A percentile compares a stretch with the other conserved stretches of the same genome.
Conservation (phyloP, 306 rosid species). For the Castanea sativa region DNA sequence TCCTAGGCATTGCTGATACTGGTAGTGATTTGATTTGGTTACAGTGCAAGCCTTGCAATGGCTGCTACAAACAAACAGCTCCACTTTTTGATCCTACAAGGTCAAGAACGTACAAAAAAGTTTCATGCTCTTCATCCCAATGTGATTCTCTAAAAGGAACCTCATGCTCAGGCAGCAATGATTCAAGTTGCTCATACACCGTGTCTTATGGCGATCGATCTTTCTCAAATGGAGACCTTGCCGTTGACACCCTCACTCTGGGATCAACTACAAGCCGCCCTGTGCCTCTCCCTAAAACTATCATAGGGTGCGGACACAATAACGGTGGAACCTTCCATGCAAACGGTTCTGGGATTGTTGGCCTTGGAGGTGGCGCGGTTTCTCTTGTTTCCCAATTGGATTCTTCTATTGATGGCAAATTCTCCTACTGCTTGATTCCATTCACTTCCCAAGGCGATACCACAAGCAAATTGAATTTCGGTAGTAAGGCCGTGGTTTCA, state of each 20-base stretch:
- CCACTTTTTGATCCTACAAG: slow-evolving; percentile 42
- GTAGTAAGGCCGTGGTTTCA: slow-evolving; percentile 21
- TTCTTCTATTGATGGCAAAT: slow-evolving; percentile 28
- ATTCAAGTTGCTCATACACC: slow-evolving; percentile 17
- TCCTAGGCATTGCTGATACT: slow-evolving; percentile 45
- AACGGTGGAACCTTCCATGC: slow-evolving; percentile 9
- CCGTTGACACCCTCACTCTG: slow-evolving; percentile 44
- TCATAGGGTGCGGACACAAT: slow-evolving; percentile 46
- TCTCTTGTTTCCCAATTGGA: slow-evolving; percentile 43
- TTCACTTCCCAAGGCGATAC: rapidly evolving
- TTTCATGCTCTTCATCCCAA: slow-evolving; percentile 7
- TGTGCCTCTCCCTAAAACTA: slow-evolving; percentile 15
- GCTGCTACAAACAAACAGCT: slow-evolving; percentile 35
- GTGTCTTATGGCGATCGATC: slow-evolving; percentile 30
- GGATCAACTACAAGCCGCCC: slow-evolving; percentile 11
- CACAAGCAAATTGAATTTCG: slow-evolving; percentile 28
- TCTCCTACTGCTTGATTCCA: slow-evolving; percentile 56
- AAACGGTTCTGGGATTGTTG: slow-evolving; percentile 44
- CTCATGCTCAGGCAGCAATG: background rate
- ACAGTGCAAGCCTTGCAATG: slow-evolving; percentile 48
- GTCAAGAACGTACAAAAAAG: slow-evolving; percentile 27
- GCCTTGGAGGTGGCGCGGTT: slow-evolving; percentile 37
- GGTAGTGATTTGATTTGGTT: slow-evolving; percentile 62
- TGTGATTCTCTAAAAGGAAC: background rate
- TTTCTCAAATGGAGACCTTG: slow-evolving; percentile 27